Evolutionary conservation across 2,329 filamentous ascomycete genomes (phyloP), one percentile per base, ranked within the genome.

Genomic region (Orbilia ellipsospora): DNA sequence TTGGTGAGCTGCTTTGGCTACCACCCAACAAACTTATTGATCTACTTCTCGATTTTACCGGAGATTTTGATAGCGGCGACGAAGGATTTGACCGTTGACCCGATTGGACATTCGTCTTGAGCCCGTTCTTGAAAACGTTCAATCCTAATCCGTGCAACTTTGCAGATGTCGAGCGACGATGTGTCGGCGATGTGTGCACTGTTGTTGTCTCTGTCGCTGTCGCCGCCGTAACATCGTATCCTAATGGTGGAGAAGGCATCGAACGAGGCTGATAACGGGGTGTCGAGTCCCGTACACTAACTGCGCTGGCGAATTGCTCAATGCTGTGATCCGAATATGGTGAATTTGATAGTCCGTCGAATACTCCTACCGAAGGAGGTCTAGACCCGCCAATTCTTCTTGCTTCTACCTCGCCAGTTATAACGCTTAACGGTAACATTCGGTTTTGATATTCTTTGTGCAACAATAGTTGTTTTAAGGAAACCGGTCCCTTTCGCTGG

Each of bases 351-450:
- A 65, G 40, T 52, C 55, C 62, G 69, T 74, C 69, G 50, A 74
- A 74, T 16, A 74, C 63, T 26, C 62, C 69, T 12, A 63, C 56
- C 7, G 70, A 68, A 31, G 70, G 70, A 26, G 64, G 63, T 55
- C 64, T 42, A 44, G 72, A 69, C 20, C 57, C 70, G 42, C 50
- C 45, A n/a, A 55, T 40, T 75, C 72, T 61, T 63, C 72, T 68
- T 64, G 64, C 64, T n/a, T 75, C 72, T 63, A 59, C 72, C 52
- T 75, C 72, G 54, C 72, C 64, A 18, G 72, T 64, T 69, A 75
- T 65, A 31, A 69, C 64, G 52, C 59, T 69, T 36, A 69, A 42
- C 23, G 72, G 72, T 20, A 75, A 56, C 72, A 75, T 75, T 45
- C 20, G 40, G 23, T 18, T 48, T 48, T 54, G n/a, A 36, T 36